phyloP scores from a whole-genome alignment of 176 grass and related monocot species.

The Carex parvula region DNA sequence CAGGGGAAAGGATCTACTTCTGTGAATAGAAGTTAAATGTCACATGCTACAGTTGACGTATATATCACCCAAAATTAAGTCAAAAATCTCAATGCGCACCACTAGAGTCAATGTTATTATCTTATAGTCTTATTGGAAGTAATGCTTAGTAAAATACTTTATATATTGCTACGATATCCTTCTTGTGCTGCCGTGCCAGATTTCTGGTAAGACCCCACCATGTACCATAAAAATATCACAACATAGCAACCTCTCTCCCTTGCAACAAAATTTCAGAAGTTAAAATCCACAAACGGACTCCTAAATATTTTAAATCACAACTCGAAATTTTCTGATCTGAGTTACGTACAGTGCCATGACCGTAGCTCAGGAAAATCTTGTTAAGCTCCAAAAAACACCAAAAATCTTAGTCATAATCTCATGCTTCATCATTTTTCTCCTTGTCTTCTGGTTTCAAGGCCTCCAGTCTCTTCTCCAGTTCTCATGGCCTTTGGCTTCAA shows the following conservation, averaged over 20 bases:
- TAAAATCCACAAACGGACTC: not conserved
- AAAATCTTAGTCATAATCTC: constrained; percentile 24
- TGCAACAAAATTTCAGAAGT: not conserved
- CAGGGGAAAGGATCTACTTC: no score
- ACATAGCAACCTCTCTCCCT: not conserved
- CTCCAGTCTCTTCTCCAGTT: constrained; percentile 12
- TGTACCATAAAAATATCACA: not conserved
- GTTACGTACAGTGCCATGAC: not conserved
- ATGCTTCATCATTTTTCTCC: constrained; percentile 21
- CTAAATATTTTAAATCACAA: not conserved
- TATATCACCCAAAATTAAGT: not conserved
- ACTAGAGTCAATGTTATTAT: no score
- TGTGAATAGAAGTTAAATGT: not conserved
- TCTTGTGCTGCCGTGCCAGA: not conserved
- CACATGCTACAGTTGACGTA: not conserved
- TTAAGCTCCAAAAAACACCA: not conserved
- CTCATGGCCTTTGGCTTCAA: not conserved
- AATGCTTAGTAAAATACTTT: not conserved
- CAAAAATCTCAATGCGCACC: not conserved
- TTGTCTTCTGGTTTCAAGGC: constrained; percentile 29
- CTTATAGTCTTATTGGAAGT: not conserved
- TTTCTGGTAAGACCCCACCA: not conserved
- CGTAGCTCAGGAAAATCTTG: not conserved
- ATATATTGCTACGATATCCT: no score
- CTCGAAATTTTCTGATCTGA: not conserved